phyloP scores from a whole-genome alignment of 176 grass and related monocot species.

The Coix lacrymajobi region DNA sequence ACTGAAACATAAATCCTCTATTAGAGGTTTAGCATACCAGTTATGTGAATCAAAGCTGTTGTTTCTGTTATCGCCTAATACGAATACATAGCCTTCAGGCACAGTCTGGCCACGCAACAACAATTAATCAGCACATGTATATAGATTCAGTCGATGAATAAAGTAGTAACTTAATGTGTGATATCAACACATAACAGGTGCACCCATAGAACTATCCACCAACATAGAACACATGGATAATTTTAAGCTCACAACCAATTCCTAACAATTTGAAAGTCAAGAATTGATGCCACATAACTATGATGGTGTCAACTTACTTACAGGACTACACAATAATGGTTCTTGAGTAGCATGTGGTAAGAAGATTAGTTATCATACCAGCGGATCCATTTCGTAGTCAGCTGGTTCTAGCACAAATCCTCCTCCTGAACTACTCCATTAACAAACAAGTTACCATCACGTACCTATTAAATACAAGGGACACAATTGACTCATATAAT shows the following conservation, averaged over 20 bases:
- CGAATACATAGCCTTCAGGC: constrained; percentile 79
- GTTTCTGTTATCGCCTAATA: constrained; percentile 93
- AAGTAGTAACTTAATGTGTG: background rate
- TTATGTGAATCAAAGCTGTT: constrained; percentile 97
- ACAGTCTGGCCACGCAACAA: constrained; percentile 45
- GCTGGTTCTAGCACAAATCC: constrained; percentile 82
- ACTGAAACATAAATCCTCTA: background rate
- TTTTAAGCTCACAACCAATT: background rate
- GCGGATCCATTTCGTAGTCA: constrained; percentile 60
- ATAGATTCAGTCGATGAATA: background rate
- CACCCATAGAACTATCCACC: background rate
- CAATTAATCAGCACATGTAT: constrained; percentile 10
- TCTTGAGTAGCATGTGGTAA: background rate
- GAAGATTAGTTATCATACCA: constrained; percentile 44
- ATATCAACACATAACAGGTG: background rate
- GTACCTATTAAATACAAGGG: constrained; percentile 40
- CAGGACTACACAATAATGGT: background rate
- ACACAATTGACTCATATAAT: background rate
- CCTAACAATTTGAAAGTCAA: background rate
- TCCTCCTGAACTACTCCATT: constrained; percentile 78
- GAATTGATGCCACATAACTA: constrained; percentile 13
- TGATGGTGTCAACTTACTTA: background rate
- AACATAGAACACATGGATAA: background rate
- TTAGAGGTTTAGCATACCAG: constrained; percentile 52
- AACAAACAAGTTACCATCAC: constrained; percentile 77